These are phyloP conservation scores for Daldinia sp. DNA, from an alignment of 2,329 filamentous ascomycete species.

Conservation along the genomic window DNA sequence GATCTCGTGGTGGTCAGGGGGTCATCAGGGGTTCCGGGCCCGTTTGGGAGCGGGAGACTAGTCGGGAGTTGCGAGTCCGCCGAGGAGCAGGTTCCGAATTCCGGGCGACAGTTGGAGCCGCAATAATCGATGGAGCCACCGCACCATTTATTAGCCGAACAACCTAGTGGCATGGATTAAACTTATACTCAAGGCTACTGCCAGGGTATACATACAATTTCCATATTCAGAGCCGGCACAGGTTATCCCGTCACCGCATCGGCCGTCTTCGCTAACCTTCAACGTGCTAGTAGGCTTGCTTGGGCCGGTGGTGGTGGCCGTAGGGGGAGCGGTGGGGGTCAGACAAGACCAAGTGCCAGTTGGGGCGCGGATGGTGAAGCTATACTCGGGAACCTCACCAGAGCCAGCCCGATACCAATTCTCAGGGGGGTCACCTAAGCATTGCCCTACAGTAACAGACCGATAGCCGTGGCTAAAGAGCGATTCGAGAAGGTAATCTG, in stretches of 20 bases:
- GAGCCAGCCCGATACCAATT: conserved; percentile 61
- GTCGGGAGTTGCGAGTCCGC: conserved; percentile 36
- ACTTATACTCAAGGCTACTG: conserved; percentile 11
- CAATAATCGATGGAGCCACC: conserved; percentile 45
- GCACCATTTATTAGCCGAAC: conserved; percentile 42
- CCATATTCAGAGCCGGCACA: conserved; percentile 43
- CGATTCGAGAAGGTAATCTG: conserved; percentile 53
- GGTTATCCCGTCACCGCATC: conserved; percentile 41
- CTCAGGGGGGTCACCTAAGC: conserved; percentile 58
- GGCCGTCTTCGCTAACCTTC: conserved; percentile 41
- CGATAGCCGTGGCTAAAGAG: conserved; percentile 54
- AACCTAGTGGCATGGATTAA: conserved; percentile 37
- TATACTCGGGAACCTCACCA: conserved; percentile 41
- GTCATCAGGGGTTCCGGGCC: conserved; percentile 30
- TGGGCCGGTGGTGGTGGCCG: conserved; percentile 28
- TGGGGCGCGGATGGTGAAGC: conserved; percentile 40
- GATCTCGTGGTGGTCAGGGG: conserved; percentile 34
- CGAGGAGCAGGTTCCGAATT: conserved; percentile 39
- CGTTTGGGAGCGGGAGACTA: conserved; percentile 31
- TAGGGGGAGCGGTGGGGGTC: conserved; percentile 29
- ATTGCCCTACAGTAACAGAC: conserved; percentile 64
- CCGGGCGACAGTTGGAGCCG: conserved; percentile 38
- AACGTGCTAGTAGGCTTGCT: conserved; percentile 36
- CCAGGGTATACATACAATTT: conserved; percentile 40
- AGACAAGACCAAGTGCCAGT: conserved; percentile 44